Conservation (phyloP, 768 basidiomycete species). For the Leccinum arenicola region DNA sequence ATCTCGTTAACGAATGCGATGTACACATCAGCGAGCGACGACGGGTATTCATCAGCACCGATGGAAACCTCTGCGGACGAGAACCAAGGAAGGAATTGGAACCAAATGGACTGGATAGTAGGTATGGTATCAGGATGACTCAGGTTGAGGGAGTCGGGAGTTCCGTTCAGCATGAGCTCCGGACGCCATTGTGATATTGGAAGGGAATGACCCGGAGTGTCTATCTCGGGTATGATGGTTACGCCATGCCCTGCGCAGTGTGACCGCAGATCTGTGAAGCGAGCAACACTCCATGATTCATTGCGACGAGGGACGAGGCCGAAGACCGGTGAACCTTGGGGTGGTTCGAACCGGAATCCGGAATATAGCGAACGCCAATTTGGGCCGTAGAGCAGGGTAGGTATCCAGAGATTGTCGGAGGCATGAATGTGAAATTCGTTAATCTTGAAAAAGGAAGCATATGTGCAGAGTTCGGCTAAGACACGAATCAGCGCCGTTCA, state of each 20-base stretch:
- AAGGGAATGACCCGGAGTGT: constrained; percentile 44
- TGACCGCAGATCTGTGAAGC: constrained; percentile 35
- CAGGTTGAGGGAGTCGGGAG: constrained; percentile 38
- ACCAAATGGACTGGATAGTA: constrained; percentile 42
- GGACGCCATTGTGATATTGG: constrained; percentile 46
- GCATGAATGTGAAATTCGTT: constrained; percentile 44
- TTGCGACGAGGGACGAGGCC: constrained; percentile 38
- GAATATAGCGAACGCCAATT: constrained; percentile 42
- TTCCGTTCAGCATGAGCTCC: constrained; percentile 35
- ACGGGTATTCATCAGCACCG: constrained; percentile 43
- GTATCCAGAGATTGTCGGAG: constrained; percentile 44
- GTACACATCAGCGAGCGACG: constrained; percentile 39
- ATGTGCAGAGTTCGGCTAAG: constrained; percentile 41
- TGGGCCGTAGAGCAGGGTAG: constrained; percentile 35
- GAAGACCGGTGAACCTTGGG: constrained; percentile 29
- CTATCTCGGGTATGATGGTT: constrained; percentile 41
- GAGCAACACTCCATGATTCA: constrained; percentile 38
- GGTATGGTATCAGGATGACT: constrained; percentile 42
- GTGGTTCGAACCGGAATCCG: constrained; percentile 41
- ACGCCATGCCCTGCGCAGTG: constrained; percentile 39
- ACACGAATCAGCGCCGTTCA: neutral
- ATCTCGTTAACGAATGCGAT: constrained; percentile 43
- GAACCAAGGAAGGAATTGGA: constrained; percentile 40
- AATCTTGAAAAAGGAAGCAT: constrained; percentile 45
- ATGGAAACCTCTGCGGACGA: constrained; percentile 41